These are phyloP conservation scores for Corylus avellana DNA, from an alignment of 306 rosid species.

Conservation along the genomic window DNA sequence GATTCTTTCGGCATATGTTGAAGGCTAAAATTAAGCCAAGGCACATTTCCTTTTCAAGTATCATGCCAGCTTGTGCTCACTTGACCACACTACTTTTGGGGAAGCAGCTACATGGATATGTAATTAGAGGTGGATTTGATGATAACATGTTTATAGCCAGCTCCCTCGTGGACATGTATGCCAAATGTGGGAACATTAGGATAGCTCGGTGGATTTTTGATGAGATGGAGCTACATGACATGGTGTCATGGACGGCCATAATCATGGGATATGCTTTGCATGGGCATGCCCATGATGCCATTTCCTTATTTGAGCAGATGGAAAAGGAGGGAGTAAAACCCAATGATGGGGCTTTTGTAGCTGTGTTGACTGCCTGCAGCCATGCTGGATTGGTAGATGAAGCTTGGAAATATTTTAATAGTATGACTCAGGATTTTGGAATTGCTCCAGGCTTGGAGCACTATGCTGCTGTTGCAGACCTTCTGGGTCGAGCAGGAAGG, in stretches of 20 bases:
- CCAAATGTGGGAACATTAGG: conserved; percentile 78
- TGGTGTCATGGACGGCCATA: conserved; percentile 90
- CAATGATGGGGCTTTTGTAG: conserved; percentile 63
- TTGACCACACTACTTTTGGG: conserved; percentile 77
- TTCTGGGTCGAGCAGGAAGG: conserved; percentile 87
- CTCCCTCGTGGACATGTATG: conserved; percentile 84
- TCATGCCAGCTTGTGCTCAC: conserved; percentile 87
- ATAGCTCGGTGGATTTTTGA: conserved; percentile 61
- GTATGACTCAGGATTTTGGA: conserved; percentile 53
- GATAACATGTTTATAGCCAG: conserved; percentile 67
- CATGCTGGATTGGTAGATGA: conserved; percentile 82
- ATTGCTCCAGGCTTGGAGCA: conserved; percentile 81
- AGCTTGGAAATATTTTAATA: conserved; percentile 72
- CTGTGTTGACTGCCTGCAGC: conserved; percentile 82
- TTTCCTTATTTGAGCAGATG: conserved; percentile 70
- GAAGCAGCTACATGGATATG: conserved; percentile 82
- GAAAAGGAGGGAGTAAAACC: conserved; percentile 63
- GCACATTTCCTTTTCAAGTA: conserved; percentile 71
- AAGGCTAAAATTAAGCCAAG: conserved; percentile 53
- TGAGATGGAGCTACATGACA: conserved; percentile 56
- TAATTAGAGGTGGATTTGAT: conserved; percentile 54
- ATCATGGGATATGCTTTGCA: conserved; percentile 91
- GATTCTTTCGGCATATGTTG: conserved; percentile 64
- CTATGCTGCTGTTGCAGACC: conserved; percentile 82
- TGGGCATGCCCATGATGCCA: conserved; percentile 77